Percentiles rank a stretch among this genome's conserved stretches.
phyloP scores from a whole-genome alignment of 2,329 filamentous ascomycete species.

The Ophidiomyces ophidiicola region DNA sequence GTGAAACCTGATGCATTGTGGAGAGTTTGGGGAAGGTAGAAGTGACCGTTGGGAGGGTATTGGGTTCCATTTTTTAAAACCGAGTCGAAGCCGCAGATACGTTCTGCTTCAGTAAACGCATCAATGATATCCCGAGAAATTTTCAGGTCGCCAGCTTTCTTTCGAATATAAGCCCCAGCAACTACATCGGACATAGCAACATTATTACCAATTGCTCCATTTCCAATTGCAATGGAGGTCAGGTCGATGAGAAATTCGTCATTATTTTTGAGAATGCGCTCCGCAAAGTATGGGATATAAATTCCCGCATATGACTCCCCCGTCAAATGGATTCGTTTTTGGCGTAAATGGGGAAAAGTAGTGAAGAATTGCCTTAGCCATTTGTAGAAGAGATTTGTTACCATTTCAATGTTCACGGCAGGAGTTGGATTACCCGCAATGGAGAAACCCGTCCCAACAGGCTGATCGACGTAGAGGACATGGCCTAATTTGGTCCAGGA shows the following conservation, averaged over 20 bases:
- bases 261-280: constrained; percentile 22
- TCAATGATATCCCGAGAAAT: constrained; percentile 22
- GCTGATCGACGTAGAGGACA: constrained; percentile 29
- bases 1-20: constrained; percentile 20
- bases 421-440: constrained; percentile 23
- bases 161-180: constrained; percentile 22
- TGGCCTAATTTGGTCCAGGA: constrained; percentile 20
- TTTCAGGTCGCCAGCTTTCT: constrained; percentile 19
- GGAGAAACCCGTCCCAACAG: constrained; percentile 27
- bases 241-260: constrained; percentile 22
- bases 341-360: constrained; percentile 23
- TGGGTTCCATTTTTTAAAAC: constrained; percentile 20
- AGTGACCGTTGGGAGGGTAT: constrained; percentile 23
- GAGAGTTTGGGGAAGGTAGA: constrained; percentile 22
- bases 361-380: constrained; percentile 25
- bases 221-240: constrained; percentile 27
- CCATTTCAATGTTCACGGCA: constrained; percentile 19
- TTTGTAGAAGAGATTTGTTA: constrained; percentile 23
- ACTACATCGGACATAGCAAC: constrained; percentile 26
- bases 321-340: constrained; percentile 25
- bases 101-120: constrained; percentile 23
- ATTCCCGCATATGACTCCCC: constrained; percentile 31
- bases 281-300: constrained; percentile 29
- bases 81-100: constrained; percentile 24
- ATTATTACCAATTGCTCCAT: constrained; percentile 27